phyloP scores from a whole-genome alignment of 176 grass and related monocot genomes.

The Avena sativa region DNA sequence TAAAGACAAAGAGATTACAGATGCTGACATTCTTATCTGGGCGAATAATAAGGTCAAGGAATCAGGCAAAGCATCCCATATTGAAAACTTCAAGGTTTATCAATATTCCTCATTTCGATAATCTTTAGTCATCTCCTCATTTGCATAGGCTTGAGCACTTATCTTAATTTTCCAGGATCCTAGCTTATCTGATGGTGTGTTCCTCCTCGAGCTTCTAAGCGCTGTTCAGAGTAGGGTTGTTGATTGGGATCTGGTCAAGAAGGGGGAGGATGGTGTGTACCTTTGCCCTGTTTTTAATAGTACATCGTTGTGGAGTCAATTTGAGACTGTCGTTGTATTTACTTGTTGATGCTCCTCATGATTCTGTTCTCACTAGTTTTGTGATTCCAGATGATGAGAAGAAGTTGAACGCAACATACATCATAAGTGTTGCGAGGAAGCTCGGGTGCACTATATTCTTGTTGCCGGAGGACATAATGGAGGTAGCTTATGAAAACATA shows the following conservation, averaged over 20 bases:
- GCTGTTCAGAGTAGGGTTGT: conserved; percentile 82
- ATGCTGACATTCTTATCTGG: conserved; percentile 90
- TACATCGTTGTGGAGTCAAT: background rate
- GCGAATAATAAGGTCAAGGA: conserved; percentile 90
- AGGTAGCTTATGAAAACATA: conserved; percentile 57
- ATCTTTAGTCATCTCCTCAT: conserved; percentile 6
- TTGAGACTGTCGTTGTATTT: conserved; percentile 16
- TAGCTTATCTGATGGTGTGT: conserved; percentile 72
- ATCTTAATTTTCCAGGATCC: conserved; percentile 64
- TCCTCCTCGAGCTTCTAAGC: conserved; percentile 91
- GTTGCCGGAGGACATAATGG: conserved; percentile 97
- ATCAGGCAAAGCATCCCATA: conserved; percentile 79
- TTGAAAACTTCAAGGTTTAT: conserved; percentile 94
- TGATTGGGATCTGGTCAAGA: conserved; percentile 82
- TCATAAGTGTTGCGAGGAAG: conserved; percentile 95
- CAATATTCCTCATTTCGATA: background rate
- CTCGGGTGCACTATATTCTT: conserved; percentile 91
- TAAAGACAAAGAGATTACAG: conserved; percentile 87
- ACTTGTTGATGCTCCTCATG: background rate
- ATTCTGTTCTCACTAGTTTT: conserved; percentile 12
- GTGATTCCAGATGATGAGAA: conserved; percentile 72
- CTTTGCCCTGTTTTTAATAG: background rate
- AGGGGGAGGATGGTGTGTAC: conserved; percentile 77
- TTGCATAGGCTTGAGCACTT: background rate
- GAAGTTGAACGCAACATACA: conserved; percentile 94